Evolutionary conservation across 805 yeast genomes (phyloP).

Genomic region (Saccharomycopsis amapae): DNA sequence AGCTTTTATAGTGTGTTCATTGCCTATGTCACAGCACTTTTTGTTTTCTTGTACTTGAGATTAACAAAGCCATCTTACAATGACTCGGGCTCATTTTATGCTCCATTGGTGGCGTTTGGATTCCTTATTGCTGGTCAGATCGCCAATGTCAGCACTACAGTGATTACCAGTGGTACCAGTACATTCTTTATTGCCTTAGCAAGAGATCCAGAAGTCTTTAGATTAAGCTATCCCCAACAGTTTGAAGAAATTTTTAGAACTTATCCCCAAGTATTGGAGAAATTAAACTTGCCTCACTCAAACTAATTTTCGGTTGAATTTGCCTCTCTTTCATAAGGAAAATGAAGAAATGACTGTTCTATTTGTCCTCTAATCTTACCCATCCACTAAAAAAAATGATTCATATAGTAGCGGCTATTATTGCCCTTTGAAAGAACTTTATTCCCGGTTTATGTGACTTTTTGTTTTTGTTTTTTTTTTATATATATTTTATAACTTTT

Average conservation of each 20-base stretch:
- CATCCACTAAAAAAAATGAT: no score
- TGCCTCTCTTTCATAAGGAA: no score
- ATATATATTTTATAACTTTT: no score
- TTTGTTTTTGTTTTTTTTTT: no score
- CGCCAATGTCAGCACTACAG: conserved; percentile 61
- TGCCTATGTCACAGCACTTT: conserved; percentile 56
- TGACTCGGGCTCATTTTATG: conserved; percentile 50
- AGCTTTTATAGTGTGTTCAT: conserved; percentile 70
- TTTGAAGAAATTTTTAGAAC: conserved; percentile 57
- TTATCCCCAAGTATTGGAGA: conserved; percentile 55
- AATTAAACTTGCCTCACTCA: conserved; percentile 11
- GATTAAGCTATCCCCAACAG: conserved; percentile 59
- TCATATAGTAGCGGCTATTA: no score
- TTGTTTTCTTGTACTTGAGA: conserved; percentile 59
- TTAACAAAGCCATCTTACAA: conserved; percentile 65
- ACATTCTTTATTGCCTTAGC: conserved; percentile 81
- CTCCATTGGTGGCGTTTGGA: conserved; percentile 68
- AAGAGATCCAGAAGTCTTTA: conserved; percentile 77
- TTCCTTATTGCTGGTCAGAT: conserved; percentile 72
- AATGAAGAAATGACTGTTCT: no score
- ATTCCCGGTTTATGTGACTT: no score
- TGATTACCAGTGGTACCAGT: conserved; percentile 73
- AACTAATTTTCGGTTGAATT: neutral
- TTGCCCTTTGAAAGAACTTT: no score
- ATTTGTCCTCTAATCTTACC: no score